phyloP scores from a whole-genome alignment of 169 alveolate genomes.

The Cytauxzoon felis region DNA sequence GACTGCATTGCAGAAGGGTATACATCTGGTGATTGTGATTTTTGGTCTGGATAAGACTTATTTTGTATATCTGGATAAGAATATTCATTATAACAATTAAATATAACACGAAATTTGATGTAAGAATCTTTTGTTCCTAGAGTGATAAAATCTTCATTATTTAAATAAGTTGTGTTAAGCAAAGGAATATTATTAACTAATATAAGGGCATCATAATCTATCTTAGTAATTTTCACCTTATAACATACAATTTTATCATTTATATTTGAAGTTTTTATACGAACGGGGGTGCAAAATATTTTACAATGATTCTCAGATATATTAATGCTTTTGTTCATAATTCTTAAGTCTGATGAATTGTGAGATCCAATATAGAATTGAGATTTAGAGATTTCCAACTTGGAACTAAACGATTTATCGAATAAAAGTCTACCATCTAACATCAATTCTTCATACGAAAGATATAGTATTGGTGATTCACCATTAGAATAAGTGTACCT shows the following conservation, averaged over 20 bases:
- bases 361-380: conserved; percentile 47
- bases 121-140: conserved; percentile 12
- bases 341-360: conserved; percentile 29
- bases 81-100: conserved; percentile 1
- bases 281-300: too few relatives aligned
- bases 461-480: too few relatives aligned
- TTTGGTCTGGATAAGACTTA: too few relatives aligned
- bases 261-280: background rate
- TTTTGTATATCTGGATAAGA: too few relatives aligned
- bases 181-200: conserved; percentile 16
- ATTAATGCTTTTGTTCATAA: background rate
- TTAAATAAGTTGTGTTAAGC: background rate
- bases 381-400: conserved; percentile 22
- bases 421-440: too few relatives aligned
- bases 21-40: too few relatives aligned
- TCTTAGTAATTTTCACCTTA: conserved; percentile 11
- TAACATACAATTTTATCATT: conserved; percentile 1
- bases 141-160: conserved; percentile 20
- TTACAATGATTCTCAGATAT: conserved; percentile 27
- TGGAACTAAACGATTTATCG: conserved; percentile 1
- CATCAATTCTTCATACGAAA: too few relatives aligned
- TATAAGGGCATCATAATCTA: conserved; percentile 10
- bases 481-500: too few relatives aligned
- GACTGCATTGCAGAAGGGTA: too few relatives aligned
- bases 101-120: conserved; percentile 16